Evolutionary conservation across 2,329 filamentous ascomycete genomes (phyloP).

Genomic region (Calycina herbarum): DNA sequence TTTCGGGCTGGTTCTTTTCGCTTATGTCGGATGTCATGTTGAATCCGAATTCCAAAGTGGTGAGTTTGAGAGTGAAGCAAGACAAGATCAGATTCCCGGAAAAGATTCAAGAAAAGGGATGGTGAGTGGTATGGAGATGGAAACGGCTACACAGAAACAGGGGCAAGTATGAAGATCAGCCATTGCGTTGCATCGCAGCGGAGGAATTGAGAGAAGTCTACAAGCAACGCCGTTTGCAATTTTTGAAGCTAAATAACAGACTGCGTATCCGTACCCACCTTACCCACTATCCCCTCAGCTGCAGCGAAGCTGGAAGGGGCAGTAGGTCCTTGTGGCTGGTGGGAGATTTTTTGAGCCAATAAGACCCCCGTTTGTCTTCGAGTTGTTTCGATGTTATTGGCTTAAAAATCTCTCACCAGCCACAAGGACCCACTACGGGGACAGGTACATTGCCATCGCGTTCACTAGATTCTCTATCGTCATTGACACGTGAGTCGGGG

Average conservation of each 20-base stretch:
- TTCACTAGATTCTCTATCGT: neutral
- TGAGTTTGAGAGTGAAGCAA: neutral
- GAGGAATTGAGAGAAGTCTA: neutral
- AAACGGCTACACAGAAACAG: constrained; percentile 3
- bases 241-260: neutral
- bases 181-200: constrained; percentile 1
- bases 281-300: too few species aligned
- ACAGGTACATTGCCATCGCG: neutral
- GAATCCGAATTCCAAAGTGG: neutral
- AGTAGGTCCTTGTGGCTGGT: too few species aligned
- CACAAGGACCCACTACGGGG: too few species aligned
- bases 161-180: constrained; percentile 2
- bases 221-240: neutral
- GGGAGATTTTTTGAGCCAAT: too few species aligned
- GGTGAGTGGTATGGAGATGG: neutral
- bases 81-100: neutral
- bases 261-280: too few species aligned
- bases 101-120: neutral
- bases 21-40: neutral
- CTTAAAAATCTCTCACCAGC: too few species aligned
- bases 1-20: neutral
- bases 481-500: neutral
- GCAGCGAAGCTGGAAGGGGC: too few species aligned
- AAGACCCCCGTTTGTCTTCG: too few species aligned
- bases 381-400: too few species aligned